Base-by-base conservation (phyloP, 2,329 filamentous ascomycete genomes). In the Clonostachys rosea region DNA sequence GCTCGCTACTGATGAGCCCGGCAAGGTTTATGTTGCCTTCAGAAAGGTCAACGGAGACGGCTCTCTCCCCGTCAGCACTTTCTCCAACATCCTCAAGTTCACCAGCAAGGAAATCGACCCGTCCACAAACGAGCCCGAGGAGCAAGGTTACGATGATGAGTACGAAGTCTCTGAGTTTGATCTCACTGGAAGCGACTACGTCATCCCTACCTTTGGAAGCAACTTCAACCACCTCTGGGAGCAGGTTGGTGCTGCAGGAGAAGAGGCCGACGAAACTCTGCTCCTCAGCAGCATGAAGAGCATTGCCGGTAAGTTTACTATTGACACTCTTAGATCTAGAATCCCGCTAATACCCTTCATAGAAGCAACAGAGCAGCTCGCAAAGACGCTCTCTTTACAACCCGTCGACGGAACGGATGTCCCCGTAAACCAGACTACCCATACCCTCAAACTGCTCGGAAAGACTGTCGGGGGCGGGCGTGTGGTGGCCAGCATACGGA, bases 61-160 rank as follows among this genome's bases (percentile, higher is more conserved):
- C 40, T 80, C 86, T n/a, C 86, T 95, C 65, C 84, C 91, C 5
- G 76, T 87, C 18, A 84, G 86, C 45, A 87, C 83, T 40, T 95
- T 99, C 68, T 90, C 89, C 55, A 99, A 97, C 68, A 75, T 89
- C 37, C 86, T 99, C 63, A 96, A 94, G 70, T 99, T 99, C 66
- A 96, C 91, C 16, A 94, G 87, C 75, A 97, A 96, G 73, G 94
- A 99, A 70, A 94, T 99, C 55, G 94, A 99, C 59, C 94, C 94
- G 6, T 87, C 87, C 24, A 96, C 89, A n/a, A 83, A 84, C 54
- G 91, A 96, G 69, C 89, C 92, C 1, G 94, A 99, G 66, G 91
- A 95, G 14, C 79, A 73, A 42, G 94, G 94, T 42, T 97, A 97
- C 66, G 92, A 97, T 46, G 94, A 99, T 61, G 94, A 99, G 71